Evolutionary conservation across 441 rosid genomes (phyloP).

Genomic region (Hura crepitans): DNA sequence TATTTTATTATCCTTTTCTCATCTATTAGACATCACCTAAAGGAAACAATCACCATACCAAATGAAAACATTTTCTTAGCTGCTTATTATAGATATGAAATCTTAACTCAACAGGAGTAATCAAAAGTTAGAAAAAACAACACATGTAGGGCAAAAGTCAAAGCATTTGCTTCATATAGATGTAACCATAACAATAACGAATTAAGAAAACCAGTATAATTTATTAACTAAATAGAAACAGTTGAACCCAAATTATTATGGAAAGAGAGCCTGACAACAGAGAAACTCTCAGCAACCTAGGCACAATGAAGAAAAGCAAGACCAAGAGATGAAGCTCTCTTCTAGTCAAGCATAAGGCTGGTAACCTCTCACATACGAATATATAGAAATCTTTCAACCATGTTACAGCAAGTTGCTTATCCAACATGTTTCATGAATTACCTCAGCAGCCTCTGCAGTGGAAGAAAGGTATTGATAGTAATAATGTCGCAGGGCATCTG

Average conservation of each 20-base stretch:
- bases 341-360: constrained; percentile 10
- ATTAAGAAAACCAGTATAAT: not conserved
- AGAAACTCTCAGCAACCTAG: constrained; percentile 1
- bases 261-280: constrained; percentile 4
- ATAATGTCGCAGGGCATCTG: constrained; percentile 91
- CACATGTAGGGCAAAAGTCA: not conserved
- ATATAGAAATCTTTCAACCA: constrained; percentile 8
- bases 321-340: constrained; percentile 8
- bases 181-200: not conserved
- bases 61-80: not conserved
- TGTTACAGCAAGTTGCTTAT: constrained; percentile 20
- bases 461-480: constrained; percentile 96
- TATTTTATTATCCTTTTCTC: not conserved
- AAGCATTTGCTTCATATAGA: not conserved
- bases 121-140: not conserved
- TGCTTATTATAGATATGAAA: not conserved
- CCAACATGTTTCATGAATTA: constrained; percentile 26
- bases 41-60: not conserved
- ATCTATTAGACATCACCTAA: not conserved
- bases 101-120: not conserved
- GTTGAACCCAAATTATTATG: not conserved
- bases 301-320: not conserved
- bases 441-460: constrained; percentile 95
- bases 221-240: not conserved
- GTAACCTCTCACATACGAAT: not conserved